These are phyloP conservation scores for Tetrahymena elliotti DNA, from an alignment of 73 alveolate genomes.

Conservation along the genomic window DNA sequence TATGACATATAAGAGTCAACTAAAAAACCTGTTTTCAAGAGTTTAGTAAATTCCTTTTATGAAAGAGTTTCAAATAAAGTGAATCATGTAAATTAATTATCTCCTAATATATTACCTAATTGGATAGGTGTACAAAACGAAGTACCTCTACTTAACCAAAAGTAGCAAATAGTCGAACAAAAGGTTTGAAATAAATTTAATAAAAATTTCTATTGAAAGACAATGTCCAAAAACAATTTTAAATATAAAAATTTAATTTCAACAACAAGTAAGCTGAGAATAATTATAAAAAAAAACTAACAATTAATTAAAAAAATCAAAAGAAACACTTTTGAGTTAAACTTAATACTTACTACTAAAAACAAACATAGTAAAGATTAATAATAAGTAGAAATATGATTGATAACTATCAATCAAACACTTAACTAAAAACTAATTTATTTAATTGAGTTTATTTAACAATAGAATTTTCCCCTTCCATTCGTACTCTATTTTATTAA, in stretches of 20 bases:
- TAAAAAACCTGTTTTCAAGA: neutral
- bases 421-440: neutral
- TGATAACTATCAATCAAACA: too few relatives aligned
- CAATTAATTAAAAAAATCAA: too few relatives aligned
- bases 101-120: neutral
- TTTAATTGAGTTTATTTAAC: neutral
- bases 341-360: neutral
- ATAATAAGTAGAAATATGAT: neutral
- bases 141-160: neutral
- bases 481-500: neutral
- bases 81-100: neutral
- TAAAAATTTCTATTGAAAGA: neutral
- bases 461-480: neutral
- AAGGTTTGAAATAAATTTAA: neutral
- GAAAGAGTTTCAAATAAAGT: neutral
- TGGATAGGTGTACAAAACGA: neutral
- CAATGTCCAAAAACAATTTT: neutral
- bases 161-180: neutral
- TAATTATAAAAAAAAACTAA: neutral
- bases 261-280: neutral
- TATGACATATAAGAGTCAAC: conserved; percentile 24
- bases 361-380: neutral
- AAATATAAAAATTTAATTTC: too few relatives aligned
- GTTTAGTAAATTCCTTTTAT: neutral
- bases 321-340: neutral